A percentile compares a stretch with the other conserved stretches of the same genome.
Evolutionary conservation across 2,329 filamentous ascomycete species (phyloP).

Genomic region (Talaromyces piceae): DNA sequence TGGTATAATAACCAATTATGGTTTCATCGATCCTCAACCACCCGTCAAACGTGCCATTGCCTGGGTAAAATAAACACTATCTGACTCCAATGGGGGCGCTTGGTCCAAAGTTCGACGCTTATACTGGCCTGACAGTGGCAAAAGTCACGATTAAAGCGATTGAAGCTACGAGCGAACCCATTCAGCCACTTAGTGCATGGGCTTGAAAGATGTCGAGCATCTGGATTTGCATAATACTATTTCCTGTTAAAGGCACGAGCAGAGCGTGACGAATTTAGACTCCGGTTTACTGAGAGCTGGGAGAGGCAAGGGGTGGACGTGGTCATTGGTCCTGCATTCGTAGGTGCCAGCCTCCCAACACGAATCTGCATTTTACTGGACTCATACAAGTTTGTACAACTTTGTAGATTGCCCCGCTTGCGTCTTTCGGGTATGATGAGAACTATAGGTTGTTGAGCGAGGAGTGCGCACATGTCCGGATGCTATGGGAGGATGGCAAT

Average conservation of each 20-base stretch:
- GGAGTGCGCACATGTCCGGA: background rate
- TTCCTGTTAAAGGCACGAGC: background rate
- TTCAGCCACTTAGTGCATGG: conserved; percentile 47
- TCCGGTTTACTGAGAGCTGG: conserved; percentile 39
- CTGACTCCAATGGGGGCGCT: conserved; percentile 40
- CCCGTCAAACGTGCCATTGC: conserved; percentile 52
- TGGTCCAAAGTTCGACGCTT: conserved; percentile 38
- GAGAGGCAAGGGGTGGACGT: conserved; percentile 46
- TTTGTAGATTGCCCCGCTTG: conserved; percentile 58
- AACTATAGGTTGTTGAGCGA: background rate
- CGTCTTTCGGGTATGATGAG: conserved; percentile 49
- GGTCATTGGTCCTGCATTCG: conserved; percentile 54
- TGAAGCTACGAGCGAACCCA: conserved; percentile 49
- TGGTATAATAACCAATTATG: conserved; percentile 7
- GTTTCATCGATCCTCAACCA: conserved; percentile 54
- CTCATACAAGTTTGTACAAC: conserved; percentile 62
- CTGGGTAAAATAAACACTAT: conserved; percentile 26
- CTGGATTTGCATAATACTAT: conserved; percentile 37
- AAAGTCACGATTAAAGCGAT: conserved; percentile 46
- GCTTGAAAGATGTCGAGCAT: conserved; percentile 34
- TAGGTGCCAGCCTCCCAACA: conserved; percentile 49
- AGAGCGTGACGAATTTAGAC: background rate
- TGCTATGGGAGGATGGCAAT: background rate
- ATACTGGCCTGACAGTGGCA: conserved; percentile 57
- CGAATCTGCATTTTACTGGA: conserved; percentile 52